Conservation (phyloP, 2,329 filamentous ascomycete genomes). For the Fulvia fulva region DNA sequence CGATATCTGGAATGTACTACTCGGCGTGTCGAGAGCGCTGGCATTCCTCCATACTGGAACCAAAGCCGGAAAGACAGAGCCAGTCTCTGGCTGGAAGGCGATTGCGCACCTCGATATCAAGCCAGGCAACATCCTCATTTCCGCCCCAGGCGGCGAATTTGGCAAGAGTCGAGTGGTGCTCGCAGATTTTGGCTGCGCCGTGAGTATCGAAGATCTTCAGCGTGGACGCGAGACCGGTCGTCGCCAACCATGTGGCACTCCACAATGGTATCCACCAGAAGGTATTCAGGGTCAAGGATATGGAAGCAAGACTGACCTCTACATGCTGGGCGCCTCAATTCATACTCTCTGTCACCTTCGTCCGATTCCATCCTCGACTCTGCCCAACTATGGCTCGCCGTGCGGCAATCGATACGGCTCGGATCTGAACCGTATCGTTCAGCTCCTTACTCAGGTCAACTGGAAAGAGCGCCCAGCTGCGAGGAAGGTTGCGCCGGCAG, state of each 20-base stretch:
- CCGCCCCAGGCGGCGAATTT: not conserved
- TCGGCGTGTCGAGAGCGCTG: conserved; percentile 13
- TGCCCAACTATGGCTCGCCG: not conserved
- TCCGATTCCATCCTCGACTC: not conserved
- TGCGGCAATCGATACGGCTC: conserved; percentile 10
- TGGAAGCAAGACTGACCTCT: conserved; percentile 19
- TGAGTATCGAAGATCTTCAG: conserved; percentile 11
- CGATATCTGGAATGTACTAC: conserved; percentile 10
- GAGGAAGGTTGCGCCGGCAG: conserved; percentile 6
- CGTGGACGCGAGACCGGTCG: conserved; percentile 3
- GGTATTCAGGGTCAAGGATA: conserved; percentile 8
- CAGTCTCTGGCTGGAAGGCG: conserved; percentile 11
- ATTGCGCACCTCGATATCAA: conserved; percentile 19
- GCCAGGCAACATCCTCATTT: conserved; percentile 19
- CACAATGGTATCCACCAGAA: conserved; percentile 19
- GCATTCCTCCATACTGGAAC: conserved; percentile 33
- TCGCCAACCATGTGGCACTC: conserved; percentile 15
- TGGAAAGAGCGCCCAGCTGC: conserved; percentile 9
- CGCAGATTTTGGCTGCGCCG: conserved; percentile 22
- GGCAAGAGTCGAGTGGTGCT: conserved; percentile 12
- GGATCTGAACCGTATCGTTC: conserved; percentile 7
- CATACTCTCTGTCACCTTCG: conserved; percentile 9
- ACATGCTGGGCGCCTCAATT: conserved; percentile 13
- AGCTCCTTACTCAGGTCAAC: conserved; percentile 2
- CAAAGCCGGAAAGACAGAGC: not conserved